Conservation (phyloP, 495 filamentous ascomycete genomes). For the Melanomma pulvis-pyrius region DNA sequence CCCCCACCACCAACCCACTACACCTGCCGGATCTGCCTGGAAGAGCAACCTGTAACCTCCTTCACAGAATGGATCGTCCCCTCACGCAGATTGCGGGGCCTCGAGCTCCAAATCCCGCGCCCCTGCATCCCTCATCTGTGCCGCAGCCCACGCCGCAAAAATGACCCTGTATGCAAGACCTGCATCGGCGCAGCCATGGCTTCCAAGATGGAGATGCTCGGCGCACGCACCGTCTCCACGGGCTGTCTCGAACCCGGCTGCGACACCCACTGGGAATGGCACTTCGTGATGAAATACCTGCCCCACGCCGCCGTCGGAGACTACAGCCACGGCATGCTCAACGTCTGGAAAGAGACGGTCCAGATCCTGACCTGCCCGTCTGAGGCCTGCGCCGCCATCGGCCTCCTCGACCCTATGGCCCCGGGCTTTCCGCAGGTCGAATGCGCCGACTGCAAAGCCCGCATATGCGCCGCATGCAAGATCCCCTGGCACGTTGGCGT, state of each 20-base stretch:
- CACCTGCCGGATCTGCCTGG: slow-evolving; percentile 26
- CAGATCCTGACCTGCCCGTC: background rate
- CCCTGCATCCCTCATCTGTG: slow-evolving; percentile 18
- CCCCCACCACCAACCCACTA: slow-evolving; percentile 18
- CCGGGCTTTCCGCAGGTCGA: slow-evolving; percentile 23
- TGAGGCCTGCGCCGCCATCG: background rate
- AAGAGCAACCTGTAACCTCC: background rate
- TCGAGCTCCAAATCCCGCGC: background rate
- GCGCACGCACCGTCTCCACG: slow-evolving; percentile 2
- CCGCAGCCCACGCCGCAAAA: slow-evolving; percentile 10
- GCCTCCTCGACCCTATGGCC: slow-evolving; percentile 7
- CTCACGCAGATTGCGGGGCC: background rate
- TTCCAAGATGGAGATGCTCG: slow-evolving; percentile 3
- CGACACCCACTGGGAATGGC: slow-evolving; percentile 6
- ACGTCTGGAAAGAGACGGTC: background rate
- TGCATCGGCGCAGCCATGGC: slow-evolving; percentile 16
- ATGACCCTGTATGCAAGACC: slow-evolving; percentile 19
- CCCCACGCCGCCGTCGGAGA: background rate
- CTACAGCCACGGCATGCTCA: slow-evolving; percentile 21
- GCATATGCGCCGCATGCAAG: slow-evolving; percentile 11
- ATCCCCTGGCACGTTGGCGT: slow-evolving; percentile 13
- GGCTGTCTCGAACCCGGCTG: slow-evolving; percentile 27
- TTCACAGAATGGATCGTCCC: slow-evolving; percentile 8
- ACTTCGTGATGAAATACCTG: slow-evolving; percentile 9
- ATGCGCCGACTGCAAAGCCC: background rate